These are phyloP conservation scores for Candida chilensis DNA, from an alignment of 805 yeast genomes.

Conservation along the genomic window DNA sequence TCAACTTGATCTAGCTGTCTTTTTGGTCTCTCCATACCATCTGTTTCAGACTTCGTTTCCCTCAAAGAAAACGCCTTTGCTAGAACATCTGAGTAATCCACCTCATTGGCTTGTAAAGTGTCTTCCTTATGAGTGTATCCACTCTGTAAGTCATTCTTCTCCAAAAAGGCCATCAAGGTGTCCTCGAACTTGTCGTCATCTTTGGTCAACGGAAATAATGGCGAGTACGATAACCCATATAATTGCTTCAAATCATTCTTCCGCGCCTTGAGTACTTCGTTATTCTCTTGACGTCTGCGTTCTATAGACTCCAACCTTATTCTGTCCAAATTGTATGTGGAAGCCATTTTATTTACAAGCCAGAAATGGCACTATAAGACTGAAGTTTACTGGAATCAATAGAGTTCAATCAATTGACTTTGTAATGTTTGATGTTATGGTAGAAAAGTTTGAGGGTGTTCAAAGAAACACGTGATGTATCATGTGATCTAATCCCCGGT, in stretches of 20 bases:
- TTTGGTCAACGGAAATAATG: slow-evolving; percentile 32
- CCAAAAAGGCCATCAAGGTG: slow-evolving; percentile 34
- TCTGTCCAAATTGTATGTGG: slow-evolving; percentile 29
- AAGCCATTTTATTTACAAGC: too few relatives aligned
- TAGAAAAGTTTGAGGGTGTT: too few relatives aligned
- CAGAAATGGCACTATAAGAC: too few relatives aligned
- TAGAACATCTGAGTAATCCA: slow-evolving; percentile 1
- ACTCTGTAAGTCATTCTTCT: slow-evolving; percentile 42
- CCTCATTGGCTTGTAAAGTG: slow-evolving; percentile 8
- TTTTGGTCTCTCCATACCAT: too few relatives aligned
- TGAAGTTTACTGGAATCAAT: too few relatives aligned
- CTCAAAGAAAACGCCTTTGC: too few relatives aligned
- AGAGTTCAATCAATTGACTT: too few relatives aligned
- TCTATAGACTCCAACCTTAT: slow-evolving; percentile 37
- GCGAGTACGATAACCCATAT: slow-evolving; percentile 47
- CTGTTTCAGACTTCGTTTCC: too few relatives aligned
- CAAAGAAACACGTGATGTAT: too few relatives aligned
- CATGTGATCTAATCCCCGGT: too few relatives aligned
- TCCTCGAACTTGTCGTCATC: slow-evolving; percentile 24
- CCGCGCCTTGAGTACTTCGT: slow-evolving; percentile 37
- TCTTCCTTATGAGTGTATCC: slow-evolving; percentile 25
- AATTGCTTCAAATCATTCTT: slow-evolving; percentile 54
- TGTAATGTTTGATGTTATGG: too few relatives aligned
- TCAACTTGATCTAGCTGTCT: too few relatives aligned
- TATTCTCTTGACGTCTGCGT: slow-evolving; percentile 21